Evolutionary conservation across 1,284 basidiomycete species (phyloP).

Genomic region (Tilletia horrida): DNA sequence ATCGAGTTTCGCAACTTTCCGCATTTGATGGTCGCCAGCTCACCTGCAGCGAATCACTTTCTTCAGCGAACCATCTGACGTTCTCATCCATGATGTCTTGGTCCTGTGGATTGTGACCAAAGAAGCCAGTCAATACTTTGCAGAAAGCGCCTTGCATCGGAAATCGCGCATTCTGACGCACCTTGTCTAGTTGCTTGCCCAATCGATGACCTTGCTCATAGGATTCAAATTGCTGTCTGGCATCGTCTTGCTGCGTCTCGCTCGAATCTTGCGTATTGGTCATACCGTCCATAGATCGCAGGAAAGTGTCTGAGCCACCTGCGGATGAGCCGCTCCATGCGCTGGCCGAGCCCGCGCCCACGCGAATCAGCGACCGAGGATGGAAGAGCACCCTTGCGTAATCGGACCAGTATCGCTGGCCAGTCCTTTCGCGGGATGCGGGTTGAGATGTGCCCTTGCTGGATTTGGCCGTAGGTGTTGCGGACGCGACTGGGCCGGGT

Average conservation of each 20-base stretch:
- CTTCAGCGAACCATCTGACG: constrained; percentile 48
- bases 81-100: constrained; percentile 41
- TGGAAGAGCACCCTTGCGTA: constrained; percentile 40
- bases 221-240: constrained; percentile 28
- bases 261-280: constrained; percentile 22
- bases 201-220: constrained; percentile 34
- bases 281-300: constrained; percentile 14
- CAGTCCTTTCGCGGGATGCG: not conserved
- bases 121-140: not conserved
- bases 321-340: not conserved
- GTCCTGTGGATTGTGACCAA: constrained; percentile 17
- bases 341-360: constrained; percentile 37
- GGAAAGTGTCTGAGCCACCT: not conserved
- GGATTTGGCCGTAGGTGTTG: not conserved
- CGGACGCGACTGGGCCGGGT: not conserved
- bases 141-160: no score
- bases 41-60: constrained; percentile 43
- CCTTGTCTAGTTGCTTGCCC: constrained; percentile 2
- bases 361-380: constrained; percentile 38
- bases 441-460: no score
- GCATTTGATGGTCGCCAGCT: not conserved
- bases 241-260: constrained; percentile 3
- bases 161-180: no score
- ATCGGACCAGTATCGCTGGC: constrained; percentile 45
- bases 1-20: no score